A percentile compares a stretch with the other conserved stretches of the same genome.
Evolutionary conservation across 2,329 filamentous ascomycete species (phyloP).

Genomic region (Daldinia sp.): DNA sequence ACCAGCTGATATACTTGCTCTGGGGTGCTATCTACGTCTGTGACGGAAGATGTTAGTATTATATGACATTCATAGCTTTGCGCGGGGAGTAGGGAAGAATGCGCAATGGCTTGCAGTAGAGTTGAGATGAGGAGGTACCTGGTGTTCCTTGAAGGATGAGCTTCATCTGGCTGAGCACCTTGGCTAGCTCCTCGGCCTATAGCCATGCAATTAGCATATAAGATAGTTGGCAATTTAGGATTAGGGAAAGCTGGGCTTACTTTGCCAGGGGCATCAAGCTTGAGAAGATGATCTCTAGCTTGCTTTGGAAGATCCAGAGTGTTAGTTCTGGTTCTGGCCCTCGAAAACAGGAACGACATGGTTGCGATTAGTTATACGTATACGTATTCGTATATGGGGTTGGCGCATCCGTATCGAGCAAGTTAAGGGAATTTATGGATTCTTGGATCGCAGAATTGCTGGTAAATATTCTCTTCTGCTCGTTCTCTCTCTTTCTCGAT

Average conservation of each 20-base stretch:
- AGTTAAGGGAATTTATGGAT: not conserved
- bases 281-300: constrained; percentile 66
- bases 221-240: constrained; percentile 19
- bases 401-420: not conserved
- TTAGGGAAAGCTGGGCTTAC: constrained; percentile 49
- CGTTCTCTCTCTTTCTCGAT: not conserved
- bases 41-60: constrained; percentile 20
- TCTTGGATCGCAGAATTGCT: not conserved
- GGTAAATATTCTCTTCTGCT: not conserved
- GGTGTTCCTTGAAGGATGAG: constrained; percentile 91
- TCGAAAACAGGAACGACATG: constrained; percentile 70
- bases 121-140: constrained; percentile 65
- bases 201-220: constrained; percentile 44
- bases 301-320: constrained; percentile 67
- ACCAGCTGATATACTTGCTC: constrained; percentile 91
- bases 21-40: constrained; percentile 87
- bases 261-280: constrained; percentile 64
- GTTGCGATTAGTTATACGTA: constrained; percentile 32
- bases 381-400: constrained; percentile 3
- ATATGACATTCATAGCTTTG: not conserved
- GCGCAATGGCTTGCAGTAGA: constrained; percentile 12
- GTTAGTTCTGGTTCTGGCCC: constrained; percentile 63
- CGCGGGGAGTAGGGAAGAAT: constrained; percentile 10
- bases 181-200: constrained; percentile 87
- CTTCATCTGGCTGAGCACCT: constrained; percentile 91